phyloP scores from a whole-genome alignment of 192 early-diverging fungal genomes.

The Coemansia sp. region DNA sequence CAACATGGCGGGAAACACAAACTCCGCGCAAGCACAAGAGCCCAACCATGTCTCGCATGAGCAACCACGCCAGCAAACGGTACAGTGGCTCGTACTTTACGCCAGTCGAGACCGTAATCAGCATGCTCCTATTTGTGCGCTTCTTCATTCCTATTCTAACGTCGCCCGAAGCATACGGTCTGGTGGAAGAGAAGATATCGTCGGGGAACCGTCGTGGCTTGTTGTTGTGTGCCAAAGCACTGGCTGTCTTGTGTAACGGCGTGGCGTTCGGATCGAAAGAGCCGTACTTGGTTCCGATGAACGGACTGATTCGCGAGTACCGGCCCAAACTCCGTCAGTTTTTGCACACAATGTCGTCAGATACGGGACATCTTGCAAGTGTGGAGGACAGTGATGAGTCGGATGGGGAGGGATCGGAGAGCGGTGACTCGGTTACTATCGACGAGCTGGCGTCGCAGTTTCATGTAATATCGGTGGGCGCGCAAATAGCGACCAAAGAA shows the following conservation, averaged over 20 bases:
- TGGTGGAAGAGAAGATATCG: slow-evolving; percentile 63
- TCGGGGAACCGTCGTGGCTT: slow-evolving; percentile 77
- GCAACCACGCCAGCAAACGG: slow-evolving; percentile 42
- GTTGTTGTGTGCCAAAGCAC: slow-evolving; percentile 86
- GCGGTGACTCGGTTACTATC: slow-evolving; percentile 35
- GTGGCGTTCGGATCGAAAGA: slow-evolving; percentile 93
- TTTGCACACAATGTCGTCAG: slow-evolving; percentile 62
- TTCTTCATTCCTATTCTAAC: slow-evolving; percentile 95
- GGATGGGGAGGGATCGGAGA: slow-evolving; percentile 12
- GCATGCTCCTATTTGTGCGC: slow-evolving; percentile 86
- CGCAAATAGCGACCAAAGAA: slow-evolving; percentile 50
- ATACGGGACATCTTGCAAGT: background rate
- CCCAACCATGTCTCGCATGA: slow-evolving; percentile 20
- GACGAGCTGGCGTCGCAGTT: slow-evolving; percentile 54
- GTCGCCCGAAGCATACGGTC: slow-evolving; percentile 78
- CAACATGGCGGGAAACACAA: slow-evolving; percentile 37
- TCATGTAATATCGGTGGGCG: slow-evolving; percentile 39
- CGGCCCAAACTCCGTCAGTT: slow-evolving; percentile 77
- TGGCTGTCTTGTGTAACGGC: slow-evolving; percentile 93
- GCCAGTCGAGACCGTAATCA: slow-evolving; percentile 65
- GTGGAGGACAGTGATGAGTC: background rate
- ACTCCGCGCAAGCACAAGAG: slow-evolving; percentile 35
- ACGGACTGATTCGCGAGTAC: slow-evolving; percentile 82
- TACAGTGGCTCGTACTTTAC: slow-evolving; percentile 58
- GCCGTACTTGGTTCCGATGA: slow-evolving; percentile 83